These are phyloP conservation scores for Polygonum maritimum DNA, from an alignment of 148 eudicot species.

Conservation along the genomic window DNA sequence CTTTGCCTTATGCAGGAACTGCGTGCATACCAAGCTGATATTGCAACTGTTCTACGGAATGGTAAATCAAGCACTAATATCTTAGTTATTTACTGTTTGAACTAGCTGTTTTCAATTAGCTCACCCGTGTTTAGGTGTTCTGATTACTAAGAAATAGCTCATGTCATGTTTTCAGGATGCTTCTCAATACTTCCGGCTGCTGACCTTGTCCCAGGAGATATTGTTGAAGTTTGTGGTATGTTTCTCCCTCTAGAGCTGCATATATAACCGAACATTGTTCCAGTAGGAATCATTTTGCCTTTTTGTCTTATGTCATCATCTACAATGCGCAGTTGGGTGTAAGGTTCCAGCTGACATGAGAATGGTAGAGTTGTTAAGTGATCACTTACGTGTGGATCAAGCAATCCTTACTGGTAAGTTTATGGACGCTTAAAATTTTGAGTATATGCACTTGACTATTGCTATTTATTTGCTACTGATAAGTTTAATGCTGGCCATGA, in stretches of 20 bases:
- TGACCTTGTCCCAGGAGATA: constrained; percentile 94
- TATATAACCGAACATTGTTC: background rate
- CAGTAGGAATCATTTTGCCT: background rate
- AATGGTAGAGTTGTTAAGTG: constrained; percentile 80
- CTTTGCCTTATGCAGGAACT: constrained; percentile 50
- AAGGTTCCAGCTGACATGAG: constrained; percentile 99
- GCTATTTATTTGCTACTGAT: background rate
- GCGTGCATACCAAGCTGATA: constrained; percentile 98
- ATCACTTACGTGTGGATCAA: constrained; percentile 96
- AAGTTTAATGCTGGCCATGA: background rate
- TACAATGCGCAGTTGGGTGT: constrained; percentile 63
- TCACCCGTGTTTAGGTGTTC: background rate
- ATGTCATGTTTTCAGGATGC: constrained; percentile 46
- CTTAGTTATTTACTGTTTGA: background rate
- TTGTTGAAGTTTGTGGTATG: constrained; percentile 93
- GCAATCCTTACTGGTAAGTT: constrained; percentile 88
- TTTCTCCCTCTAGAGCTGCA: background rate
- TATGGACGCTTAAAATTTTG: background rate
- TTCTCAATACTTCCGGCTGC: constrained; percentile 91
- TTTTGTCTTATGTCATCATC: constrained; percentile 3
- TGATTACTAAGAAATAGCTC: background rate
- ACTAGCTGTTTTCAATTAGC: background rate
- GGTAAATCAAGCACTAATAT: constrained; percentile 35
- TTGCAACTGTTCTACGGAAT: constrained; percentile 90
- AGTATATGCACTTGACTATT: background rate